These are phyloP conservation scores for Atkinsonella texensis DNA, from an alignment of 2,329 filamentous ascomycete genomes.

Conservation along the genomic window DNA sequence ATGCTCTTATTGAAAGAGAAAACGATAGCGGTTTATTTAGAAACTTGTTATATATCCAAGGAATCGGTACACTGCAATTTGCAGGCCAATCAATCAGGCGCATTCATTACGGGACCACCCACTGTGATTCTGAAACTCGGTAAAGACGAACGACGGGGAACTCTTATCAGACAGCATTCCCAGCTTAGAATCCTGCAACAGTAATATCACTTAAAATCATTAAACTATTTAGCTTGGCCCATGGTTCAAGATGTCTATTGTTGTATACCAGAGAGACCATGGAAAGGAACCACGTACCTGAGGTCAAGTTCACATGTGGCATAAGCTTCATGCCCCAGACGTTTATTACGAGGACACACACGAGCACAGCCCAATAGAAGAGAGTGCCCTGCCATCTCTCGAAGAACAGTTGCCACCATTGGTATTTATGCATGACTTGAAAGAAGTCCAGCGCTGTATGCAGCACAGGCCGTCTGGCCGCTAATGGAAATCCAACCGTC, in stretches of 20 bases:
- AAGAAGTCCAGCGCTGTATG: too few species aligned
- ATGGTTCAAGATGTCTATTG: too few species aligned
- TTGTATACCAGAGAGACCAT: background rate
- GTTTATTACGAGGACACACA: conserved; percentile 26
- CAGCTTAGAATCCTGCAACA: conserved; percentile 8
- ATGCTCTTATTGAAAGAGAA: too few species aligned
- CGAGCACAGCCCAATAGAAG: conserved; percentile 32
- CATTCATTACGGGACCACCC: conserved; percentile 20
- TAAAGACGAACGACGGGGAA: conserved; percentile 18
- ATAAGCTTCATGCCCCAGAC: conserved; percentile 27
- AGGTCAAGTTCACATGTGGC: conserved; percentile 22
- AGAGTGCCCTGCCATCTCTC: conserved; percentile 33
- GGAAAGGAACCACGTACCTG: conserved; percentile 2
- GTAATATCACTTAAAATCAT: too few species aligned
- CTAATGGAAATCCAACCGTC: conserved; percentile 16
- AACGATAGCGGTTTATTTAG: too few species aligned
- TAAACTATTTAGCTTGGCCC: too few species aligned
- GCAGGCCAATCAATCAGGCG: conserved; percentile 15
- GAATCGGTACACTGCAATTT: too few species aligned
- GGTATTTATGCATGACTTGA: conserved; percentile 9
- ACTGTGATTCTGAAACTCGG: conserved; percentile 18
- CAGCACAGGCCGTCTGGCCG: too few species aligned
- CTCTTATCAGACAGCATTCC: conserved; percentile 21
- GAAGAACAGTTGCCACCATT: conserved; percentile 28
- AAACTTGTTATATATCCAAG: background rate